Percentiles rank a stretch among this genome's conserved stretches.
phyloP scores from a whole-genome alignment of 2,329 filamentous ascomycete species.

The Aureobasidium zeae region DNA sequence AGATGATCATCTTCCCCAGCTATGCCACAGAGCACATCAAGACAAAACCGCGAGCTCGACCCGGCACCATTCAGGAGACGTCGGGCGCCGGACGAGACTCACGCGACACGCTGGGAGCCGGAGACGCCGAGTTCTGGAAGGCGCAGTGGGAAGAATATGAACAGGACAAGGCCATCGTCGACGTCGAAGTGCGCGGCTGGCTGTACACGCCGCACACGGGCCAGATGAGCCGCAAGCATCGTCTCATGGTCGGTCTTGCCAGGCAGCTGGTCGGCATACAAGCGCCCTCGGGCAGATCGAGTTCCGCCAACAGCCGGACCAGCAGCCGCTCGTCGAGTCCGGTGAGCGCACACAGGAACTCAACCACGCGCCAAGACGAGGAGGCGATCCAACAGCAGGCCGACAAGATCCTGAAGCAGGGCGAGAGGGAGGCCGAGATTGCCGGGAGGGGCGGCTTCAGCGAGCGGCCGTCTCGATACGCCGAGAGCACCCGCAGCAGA shows the following conservation, averaged over 20 bases:
- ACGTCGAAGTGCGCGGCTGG: constrained; percentile 94
- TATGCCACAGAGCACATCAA: constrained; percentile 70
- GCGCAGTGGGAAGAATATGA: constrained; percentile 71
- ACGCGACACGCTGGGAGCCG: constrained; percentile 38
- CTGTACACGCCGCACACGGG: constrained; percentile 79
- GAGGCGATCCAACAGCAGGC: constrained; percentile 67
- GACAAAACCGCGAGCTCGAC: constrained; percentile 29
- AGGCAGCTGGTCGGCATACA: constrained; percentile 81
- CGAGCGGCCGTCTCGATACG: constrained; percentile 49
- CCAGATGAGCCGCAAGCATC: constrained; percentile 77
- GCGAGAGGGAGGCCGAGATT: constrained; percentile 60
- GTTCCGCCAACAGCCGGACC: constrained; percentile 35
- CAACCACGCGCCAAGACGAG: constrained; percentile 44
- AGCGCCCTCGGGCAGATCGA: constrained; percentile 44
- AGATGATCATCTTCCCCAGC: constrained; percentile 91
- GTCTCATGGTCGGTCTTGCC: constrained; percentile 76
- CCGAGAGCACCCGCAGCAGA: constrained; percentile 32
- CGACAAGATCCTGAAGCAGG: constrained; percentile 63
- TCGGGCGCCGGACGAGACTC: constrained; percentile 34
- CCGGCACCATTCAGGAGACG: constrained; percentile 31
- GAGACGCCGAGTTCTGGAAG: constrained; percentile 65
- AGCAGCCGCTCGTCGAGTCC: constrained; percentile 33
- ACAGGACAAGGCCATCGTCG: constrained; percentile 75
- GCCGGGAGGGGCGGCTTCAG: constrained; percentile 67
- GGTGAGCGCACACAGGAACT: constrained; percentile 1